phyloP scores from a whole-genome alignment of 441 rosid genomes.

The Metrosideros polymorpha region DNA sequence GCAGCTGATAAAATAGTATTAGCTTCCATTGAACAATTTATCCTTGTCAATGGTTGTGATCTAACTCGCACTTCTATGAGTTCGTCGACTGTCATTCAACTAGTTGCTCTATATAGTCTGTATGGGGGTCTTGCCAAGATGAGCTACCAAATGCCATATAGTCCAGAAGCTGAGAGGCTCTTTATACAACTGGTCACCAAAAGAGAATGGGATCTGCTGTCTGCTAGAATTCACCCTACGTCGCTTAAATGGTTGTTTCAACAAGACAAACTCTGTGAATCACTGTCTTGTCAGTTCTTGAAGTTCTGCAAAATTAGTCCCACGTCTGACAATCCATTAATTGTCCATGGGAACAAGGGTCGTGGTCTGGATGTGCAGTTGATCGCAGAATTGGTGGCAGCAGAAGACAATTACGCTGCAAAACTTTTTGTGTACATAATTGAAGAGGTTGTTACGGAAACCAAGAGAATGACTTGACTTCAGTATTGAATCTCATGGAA shows the following conservation, averaged over 20 bases:
- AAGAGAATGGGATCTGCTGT: conserved; percentile 74
- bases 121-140: conserved; percentile 49
- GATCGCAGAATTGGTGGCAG: conserved; percentile 62
- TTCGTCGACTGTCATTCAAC: conserved; percentile 20
- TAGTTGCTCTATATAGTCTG: conserved; percentile 73
- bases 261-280: conserved; percentile 59
- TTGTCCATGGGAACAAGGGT: conserved; percentile 25
- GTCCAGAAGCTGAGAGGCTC: conserved; percentile 82
- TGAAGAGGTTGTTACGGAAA: conserved; percentile 36
- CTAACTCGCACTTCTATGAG: conserved; percentile 13
- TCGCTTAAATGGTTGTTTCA: conserved; percentile 89
- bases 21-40: conserved; percentile 76
- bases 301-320: conserved; percentile 34
- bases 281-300: conserved; percentile 55
- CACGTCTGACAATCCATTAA: conserved; percentile 17
- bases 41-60: conserved; percentile 53
- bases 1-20: conserved; percentile 79
- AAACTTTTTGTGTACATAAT: conserved; percentile 43
- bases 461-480: conserved; percentile 40
- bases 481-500: conserved; percentile 39
- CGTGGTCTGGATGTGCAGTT: conserved; percentile 28
- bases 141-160: conserved; percentile 53
- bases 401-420: conserved; percentile 59
- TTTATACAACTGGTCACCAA: conserved; percentile 51
- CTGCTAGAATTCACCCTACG: conserved; percentile 45